phyloP scores from a whole-genome alignment of 768 basidiomycete genomes.

The Leccinum broughii region DNA sequence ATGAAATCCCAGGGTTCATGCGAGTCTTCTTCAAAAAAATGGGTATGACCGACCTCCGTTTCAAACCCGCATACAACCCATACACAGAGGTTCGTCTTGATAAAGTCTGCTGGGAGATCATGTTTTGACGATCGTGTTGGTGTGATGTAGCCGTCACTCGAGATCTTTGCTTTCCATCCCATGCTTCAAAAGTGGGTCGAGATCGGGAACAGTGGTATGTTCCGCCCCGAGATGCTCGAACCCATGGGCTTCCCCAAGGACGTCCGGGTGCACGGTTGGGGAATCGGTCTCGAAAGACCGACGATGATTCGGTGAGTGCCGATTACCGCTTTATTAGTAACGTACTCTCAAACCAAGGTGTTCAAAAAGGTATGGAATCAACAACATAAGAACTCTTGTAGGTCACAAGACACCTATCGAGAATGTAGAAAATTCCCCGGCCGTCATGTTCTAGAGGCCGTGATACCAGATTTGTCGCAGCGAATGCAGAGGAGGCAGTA shows the following conservation, averaged over 20 bases:
- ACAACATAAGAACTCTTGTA: conserved; percentile 93
- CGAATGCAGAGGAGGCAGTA: neutral
- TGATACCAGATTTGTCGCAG: conserved; percentile 9
- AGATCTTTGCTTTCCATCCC: conserved; percentile 98
- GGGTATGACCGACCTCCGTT: conserved; percentile 90
- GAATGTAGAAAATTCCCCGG: conserved; percentile 82
- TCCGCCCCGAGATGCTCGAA: conserved; percentile 98
- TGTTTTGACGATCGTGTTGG: conserved; percentile 1
- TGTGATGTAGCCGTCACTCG: conserved; percentile 76
- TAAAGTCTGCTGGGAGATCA: neutral
- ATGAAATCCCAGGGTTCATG: conserved; percentile 78
- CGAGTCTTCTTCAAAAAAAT: conserved; percentile 97
- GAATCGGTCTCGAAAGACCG: conserved; percentile 89
- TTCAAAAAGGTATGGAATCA: conserved; percentile 82
- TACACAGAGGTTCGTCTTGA: conserved; percentile 77
- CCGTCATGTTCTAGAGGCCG: conserved; percentile 76
- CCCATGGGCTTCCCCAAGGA: conserved; percentile 98
- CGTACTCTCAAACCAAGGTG: conserved; percentile 3
- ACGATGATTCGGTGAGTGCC: conserved; percentile 92
- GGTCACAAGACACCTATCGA: conserved; percentile 97
- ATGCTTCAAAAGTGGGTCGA: conserved; percentile 94
- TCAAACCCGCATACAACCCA: conserved; percentile 99
- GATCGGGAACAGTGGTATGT: conserved; percentile 99
- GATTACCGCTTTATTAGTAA: neutral
- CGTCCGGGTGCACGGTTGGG: conserved; percentile 97